Evolutionary conservation across 192 early-diverging fungal genomes (phyloP), one percentile per base, ranked within the genome.

Genomic region (Coemansia sp.): DNA sequence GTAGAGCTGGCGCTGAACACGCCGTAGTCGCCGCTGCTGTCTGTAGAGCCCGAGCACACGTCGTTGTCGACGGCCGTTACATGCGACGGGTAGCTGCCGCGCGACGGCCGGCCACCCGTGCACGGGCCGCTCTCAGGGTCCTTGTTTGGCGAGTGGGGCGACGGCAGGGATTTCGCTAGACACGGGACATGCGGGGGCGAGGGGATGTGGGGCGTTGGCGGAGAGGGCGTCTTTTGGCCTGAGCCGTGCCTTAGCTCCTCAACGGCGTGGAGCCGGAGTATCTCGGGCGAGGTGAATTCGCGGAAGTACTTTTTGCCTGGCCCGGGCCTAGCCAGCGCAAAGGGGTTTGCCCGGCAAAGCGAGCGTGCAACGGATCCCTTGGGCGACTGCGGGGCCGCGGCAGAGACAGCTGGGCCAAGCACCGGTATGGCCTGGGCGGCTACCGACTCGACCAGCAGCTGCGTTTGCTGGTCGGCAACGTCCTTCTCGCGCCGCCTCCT

Each of bases 261-360:
- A 3, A 16, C 38, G 12, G 51, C 28, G 40, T 23, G 51, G 16
- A 53, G 40, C 3, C 61, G 68, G 19, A 72, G 39, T 9, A 72
- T 60, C 25, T 72, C 68, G 18, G 62, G 49, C 21, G 62, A 65
- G 1, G 68, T 65, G 36, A 64, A 40, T 13, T 19, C 31, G 31
- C 60, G 46, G 29, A 72, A 65, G n/a, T 41, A 36, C 13, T 42
- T 44, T 13, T 54, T 44, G 17, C 47, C 31, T 8, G 38, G 20
- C 6, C 26, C 31, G 17, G 33, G 2, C 27, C 45, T 34, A 5
- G 32, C 16, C 14, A 47, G 36, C 2, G 39, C 40, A 47, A 38
- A 33, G 2, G 38, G 36, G 19, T 44, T 51, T n/a, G n/a, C n/a
- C n/a, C n/a, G n/a, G n/a, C n/a, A n/a, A n/a, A n/a, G n/a, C n/a